Conservation (phyloP, 2,329 filamentous ascomycete genomes). For the Herpomyces periplanetae region DNA sequence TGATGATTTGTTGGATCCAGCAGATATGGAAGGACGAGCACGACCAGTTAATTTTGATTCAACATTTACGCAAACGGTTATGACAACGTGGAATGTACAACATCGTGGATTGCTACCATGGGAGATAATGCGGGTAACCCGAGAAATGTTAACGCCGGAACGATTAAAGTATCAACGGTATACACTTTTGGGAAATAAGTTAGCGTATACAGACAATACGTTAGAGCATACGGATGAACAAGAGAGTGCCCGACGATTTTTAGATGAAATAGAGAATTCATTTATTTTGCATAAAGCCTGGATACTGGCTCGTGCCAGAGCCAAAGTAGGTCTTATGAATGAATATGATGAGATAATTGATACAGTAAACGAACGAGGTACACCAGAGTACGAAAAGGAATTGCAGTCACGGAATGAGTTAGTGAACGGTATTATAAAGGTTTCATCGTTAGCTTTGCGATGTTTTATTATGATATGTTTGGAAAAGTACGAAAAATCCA, state of each 20-base stretch:
- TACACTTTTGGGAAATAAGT: conserved; percentile 16
- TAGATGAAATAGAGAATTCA: conserved; percentile 32
- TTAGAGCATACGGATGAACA: conserved; percentile 18
- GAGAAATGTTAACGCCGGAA: conserved; percentile 23
- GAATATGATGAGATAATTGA: conserved; percentile 8
- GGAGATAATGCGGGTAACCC: conserved; percentile 28
- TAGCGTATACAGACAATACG: background rate
- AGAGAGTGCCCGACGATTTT: conserved; percentile 45
- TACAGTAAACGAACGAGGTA: conserved; percentile 5
- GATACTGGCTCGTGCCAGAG: conserved; percentile 16
- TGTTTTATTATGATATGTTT: conserved; percentile 47
- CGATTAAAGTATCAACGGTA: conserved; percentile 20
- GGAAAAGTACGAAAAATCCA: conserved; percentile 57
- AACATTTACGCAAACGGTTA: conserved; percentile 47
- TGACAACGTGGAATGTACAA: conserved; percentile 34
- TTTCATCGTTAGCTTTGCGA: conserved; percentile 30
- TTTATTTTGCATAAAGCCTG: conserved; percentile 24
- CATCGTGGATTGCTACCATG: conserved; percentile 30
- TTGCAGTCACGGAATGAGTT: conserved; percentile 5
- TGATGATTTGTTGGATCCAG: conserved; percentile 70
- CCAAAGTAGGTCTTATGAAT: conserved; percentile 13
- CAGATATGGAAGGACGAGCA: conserved; percentile 84
- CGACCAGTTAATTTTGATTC: conserved; percentile 69
- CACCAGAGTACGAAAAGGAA: background rate
- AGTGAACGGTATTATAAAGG: conserved; percentile 36